These are phyloP conservation scores for Solanum lycopersicoides DNA, from an alignment of 257 asterid genomes.

Conservation along the genomic window DNA sequence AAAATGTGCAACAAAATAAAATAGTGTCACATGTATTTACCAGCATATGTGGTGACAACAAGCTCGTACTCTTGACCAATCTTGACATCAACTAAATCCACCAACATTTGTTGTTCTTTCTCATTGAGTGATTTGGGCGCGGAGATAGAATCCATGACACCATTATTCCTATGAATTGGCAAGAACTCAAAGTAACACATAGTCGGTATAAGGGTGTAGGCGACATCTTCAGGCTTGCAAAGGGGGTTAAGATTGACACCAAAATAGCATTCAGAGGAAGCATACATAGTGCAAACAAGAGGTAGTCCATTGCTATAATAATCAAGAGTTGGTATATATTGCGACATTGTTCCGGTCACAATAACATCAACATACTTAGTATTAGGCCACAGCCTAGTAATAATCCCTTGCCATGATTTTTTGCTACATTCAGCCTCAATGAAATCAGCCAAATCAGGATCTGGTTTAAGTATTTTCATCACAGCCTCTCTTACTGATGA, in stretches of 20 bases:
- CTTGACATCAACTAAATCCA: constrained; percentile 18
- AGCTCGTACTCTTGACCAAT: neutral
- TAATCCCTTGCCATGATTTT: constrained; percentile 30
- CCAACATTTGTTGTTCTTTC: constrained; percentile 9
- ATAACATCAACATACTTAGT: neutral
- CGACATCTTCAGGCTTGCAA: constrained; percentile 25
- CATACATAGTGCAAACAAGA: constrained; percentile 32
- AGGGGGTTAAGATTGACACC: constrained; percentile 38
- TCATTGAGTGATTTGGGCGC: neutral
- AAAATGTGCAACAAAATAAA: neutral
- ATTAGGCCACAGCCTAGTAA: constrained; percentile 4
- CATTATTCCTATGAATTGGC: constrained; percentile 7
- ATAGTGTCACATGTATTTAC: neutral
- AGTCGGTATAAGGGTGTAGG: constrained; percentile 38
- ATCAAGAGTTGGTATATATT: constrained; percentile 12
- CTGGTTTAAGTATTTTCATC: neutral
- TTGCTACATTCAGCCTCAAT: constrained; percentile 20
- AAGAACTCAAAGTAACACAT: constrained; percentile 39
- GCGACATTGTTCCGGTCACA: neutral
- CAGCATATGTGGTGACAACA: constrained; percentile 31
- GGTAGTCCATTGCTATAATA: constrained; percentile 35
- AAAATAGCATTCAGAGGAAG: constrained; percentile 1
- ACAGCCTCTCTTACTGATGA: constrained; percentile 20
- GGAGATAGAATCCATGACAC: neutral
- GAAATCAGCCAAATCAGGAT: constrained; percentile 18